phyloP scores from a whole-genome alignment of 179 eudicot species.

The Beta corolliflora region DNA sequence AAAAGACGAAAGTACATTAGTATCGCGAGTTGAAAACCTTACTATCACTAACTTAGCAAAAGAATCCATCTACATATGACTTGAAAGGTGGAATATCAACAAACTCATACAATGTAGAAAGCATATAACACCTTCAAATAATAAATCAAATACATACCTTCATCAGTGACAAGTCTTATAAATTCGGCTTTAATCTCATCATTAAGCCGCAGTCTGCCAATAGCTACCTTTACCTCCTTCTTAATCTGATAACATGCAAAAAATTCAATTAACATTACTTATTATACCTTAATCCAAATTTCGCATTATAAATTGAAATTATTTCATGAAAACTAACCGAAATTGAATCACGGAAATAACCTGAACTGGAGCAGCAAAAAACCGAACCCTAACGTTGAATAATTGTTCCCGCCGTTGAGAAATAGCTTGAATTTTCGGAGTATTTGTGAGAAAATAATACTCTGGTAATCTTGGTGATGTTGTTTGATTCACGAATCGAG shows the following conservation, averaged over 20 bases:
- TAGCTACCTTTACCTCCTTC: conserved; percentile 40
- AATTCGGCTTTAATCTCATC: conserved; percentile 54
- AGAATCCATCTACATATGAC: not conserved
- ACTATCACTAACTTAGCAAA: not conserved
- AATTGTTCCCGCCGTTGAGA: conserved; percentile 20
- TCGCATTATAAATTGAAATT: not conserved
- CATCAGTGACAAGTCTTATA: conserved; percentile 70
- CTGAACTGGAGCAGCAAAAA: conserved; percentile 69
- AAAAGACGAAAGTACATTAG: no score
- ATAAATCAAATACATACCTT: conserved; percentile 37
- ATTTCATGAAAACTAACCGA: conserved; percentile 14
- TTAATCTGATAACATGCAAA: conserved; percentile 37
- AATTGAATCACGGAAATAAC: conserved; percentile 34
- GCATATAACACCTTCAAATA: not conserved
- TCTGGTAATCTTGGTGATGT: conserved; percentile 12
- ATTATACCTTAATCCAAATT: not conserved
- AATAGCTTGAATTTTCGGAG: conserved; percentile 15
- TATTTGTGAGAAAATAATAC: not conserved
- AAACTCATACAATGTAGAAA: not conserved
- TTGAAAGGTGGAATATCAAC: not conserved
- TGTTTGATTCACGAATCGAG: conserved; percentile 29
- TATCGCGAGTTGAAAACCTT: not conserved
- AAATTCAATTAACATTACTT: conserved; percentile 2
- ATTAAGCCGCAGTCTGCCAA: conserved; percentile 58
- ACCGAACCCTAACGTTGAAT: conserved; percentile 42